Base-by-base conservation (phyloP, 2,329 filamentous ascomycete genomes). In the Alternaria arbusti region DNA sequence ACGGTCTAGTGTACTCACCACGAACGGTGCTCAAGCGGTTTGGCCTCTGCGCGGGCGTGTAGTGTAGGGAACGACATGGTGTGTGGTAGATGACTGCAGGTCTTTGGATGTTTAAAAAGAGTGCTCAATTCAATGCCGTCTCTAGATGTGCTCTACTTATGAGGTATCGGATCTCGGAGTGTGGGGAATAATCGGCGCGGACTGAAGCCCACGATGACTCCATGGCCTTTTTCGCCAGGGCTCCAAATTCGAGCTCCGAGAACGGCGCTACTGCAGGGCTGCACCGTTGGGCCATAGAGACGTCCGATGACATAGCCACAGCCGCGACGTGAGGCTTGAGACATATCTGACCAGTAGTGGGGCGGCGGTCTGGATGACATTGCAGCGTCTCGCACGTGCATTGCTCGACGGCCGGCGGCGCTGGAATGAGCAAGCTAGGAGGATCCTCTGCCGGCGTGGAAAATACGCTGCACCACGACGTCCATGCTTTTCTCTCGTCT, bases 1-100 rank as follows among this genome's bases (percentile, higher is more conserved):
- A 1, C 5, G 36, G 36, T 26, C 3, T 6, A 20, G 25, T 28
- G 26, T 32, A 54, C 57, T 32, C 26, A 54, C 57, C 60, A 75
- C 36, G 79, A 80, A 63, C 80, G 79, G 65, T 82, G 80, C 70
- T 82, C 80, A 54, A 80, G 71, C 17, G 73, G 75, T 70, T 81
- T 81, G 68, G 74, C 76, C 69, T 82, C 80, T n/a, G 78, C 75
- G 69, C 80, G 79, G 69, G 79, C 78, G 69, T 81, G 79, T 54
- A 82, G 79, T 13, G 76, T 79, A 54, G 79, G 78, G 69, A 77
- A 76, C 43, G 77, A 59, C 76, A 78, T 79, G 49, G 52, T 57
- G 68, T 47, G 54, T 54, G 67, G 55, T 55, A 17, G 17, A 20
- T 17, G 25, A 28, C 11, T 43, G 12, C 5, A 30, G 20, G 46